phyloP scores from a whole-genome alignment of 805 yeast species.

The Cyberlindnera euphorbiae region DNA sequence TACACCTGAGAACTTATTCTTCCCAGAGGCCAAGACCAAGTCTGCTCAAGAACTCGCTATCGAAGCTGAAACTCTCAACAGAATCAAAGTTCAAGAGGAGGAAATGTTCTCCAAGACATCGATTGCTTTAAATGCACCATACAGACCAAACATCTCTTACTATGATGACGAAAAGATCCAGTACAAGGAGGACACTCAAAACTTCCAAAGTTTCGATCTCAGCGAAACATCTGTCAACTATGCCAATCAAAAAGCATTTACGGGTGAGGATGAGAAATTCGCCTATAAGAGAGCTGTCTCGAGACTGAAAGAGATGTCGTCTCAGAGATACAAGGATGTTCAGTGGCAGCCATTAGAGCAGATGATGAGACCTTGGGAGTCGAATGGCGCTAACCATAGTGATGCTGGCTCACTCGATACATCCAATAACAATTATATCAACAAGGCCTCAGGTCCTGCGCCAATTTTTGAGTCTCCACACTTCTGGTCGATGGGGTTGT shows the following conservation, averaged over 20 bases:
- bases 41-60: conserved; percentile 2
- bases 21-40: conserved; percentile 54
- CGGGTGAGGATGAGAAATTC: conserved; percentile 75
- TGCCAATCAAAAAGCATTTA: conserved; percentile 49
- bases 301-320: conserved; percentile 56
- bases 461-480: conserved; percentile 43
- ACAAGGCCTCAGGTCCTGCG: conserved; percentile 17
- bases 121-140: conserved; percentile 56
- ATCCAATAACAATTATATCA: too few species aligned
- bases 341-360: conserved; percentile 54
- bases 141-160: conserved; percentile 62
- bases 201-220: conserved; percentile 18
- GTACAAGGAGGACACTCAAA: conserved; percentile 24
- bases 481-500: conserved; percentile 65
- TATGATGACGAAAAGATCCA: conserved; percentile 46
- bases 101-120: conserved; percentile 67
- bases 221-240: conserved; percentile 31
- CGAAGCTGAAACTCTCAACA: conserved; percentile 29
- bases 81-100: conserved; percentile 51
- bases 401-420: too few species aligned
- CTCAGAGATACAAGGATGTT: conserved; percentile 45
- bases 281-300: conserved; percentile 70
- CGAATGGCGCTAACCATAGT: too few species aligned
- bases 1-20: conserved; percentile 50
- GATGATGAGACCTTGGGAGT: conserved; percentile 57